phyloP scores from a whole-genome alignment of 495 filamentous ascomycete genomes.

The Cenococcum geophilum region DNA sequence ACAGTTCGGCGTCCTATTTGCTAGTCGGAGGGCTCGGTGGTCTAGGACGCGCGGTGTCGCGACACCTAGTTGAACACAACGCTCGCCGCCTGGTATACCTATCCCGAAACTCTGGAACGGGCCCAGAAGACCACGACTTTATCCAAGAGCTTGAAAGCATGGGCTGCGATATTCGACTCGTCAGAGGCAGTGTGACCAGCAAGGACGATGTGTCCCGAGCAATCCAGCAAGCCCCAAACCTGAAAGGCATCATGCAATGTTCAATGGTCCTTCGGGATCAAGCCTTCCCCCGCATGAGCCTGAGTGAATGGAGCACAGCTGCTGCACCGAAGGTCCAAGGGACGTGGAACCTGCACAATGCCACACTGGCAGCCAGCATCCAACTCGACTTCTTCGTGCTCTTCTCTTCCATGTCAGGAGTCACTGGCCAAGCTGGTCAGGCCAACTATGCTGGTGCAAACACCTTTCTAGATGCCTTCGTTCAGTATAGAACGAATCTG shows the following conservation, averaged over 20 bases:
- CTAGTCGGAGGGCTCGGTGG: constrained; percentile 39
- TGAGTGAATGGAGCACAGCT: not conserved
- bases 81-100: constrained; percentile 34
- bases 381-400: constrained; percentile 18
- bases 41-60: constrained; percentile 31
- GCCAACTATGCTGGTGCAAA: constrained; percentile 7
- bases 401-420: not conserved
- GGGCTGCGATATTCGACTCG: no score
- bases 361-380: not conserved
- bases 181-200: no score
- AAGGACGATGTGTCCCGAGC: no score
- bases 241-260: constrained; percentile 24
- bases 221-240: no score
- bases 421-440: not conserved
- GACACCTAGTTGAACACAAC: constrained; percentile 31
- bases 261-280: constrained; percentile 23
- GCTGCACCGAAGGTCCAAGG: constrained; percentile 5
- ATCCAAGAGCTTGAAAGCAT: no score
- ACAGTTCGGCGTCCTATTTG: constrained; percentile 29
- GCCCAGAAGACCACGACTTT: not conserved
- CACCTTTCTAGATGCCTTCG: constrained; percentile 9
- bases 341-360: constrained; percentile 11
- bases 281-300: constrained; percentile 23
- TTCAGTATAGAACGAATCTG: not conserved
- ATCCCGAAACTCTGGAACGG: constrained; percentile 8